Evolutionary conservation across 176 grass and related monocot genomes (phyloP), one percentile per base, ranked within the genome.

Genomic region (Triticum urartu): DNA sequence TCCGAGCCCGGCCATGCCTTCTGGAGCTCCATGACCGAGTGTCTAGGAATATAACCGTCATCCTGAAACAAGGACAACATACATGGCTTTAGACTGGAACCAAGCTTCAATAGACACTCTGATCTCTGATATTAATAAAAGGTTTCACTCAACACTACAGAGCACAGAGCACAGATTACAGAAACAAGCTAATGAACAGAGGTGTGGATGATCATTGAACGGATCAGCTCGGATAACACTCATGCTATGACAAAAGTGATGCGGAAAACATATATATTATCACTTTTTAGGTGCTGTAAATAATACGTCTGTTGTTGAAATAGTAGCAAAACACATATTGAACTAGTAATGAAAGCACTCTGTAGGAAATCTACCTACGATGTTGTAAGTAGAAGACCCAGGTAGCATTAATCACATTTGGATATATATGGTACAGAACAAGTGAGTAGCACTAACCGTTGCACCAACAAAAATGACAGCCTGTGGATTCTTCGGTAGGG

Each of bases 1-100:
- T 99, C 94, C 13, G 94, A 99, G 13, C 94, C 94, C 2, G 92
- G 97, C 86, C 97, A 96, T 68, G 94, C 97, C 85, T 87, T 94
- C 63, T 99, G 94, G 50, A 99, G 93, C 87, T 99, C 87, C 80
- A 96, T 68, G 33, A 98, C 85, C 15, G 96, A 98, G 90, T 98
- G 93, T 84, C 85, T 94, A 4, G 90, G 94, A 80, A 98, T 98
- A 73, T 98, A 98, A 40, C 93, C 97, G 7, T 96, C 97, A 78
- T 98, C 97, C 97, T 96, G 87, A 67, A 87, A 82, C 66, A 80
- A 73, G 47, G 67, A 82, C 25, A 63, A 58, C 43, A 68, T 58
- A 48, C 35, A 68, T 58, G 74, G 64, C 7, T 87, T 64, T 40
- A 77, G 15, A 74, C 33, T 68, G 45, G 10, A 83, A 86, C 14